These are phyloP conservation scores for Cryptococcus deneoformans DNA, from an alignment of 1,284 basidiomycete species.

Conservation along the genomic window DNA sequence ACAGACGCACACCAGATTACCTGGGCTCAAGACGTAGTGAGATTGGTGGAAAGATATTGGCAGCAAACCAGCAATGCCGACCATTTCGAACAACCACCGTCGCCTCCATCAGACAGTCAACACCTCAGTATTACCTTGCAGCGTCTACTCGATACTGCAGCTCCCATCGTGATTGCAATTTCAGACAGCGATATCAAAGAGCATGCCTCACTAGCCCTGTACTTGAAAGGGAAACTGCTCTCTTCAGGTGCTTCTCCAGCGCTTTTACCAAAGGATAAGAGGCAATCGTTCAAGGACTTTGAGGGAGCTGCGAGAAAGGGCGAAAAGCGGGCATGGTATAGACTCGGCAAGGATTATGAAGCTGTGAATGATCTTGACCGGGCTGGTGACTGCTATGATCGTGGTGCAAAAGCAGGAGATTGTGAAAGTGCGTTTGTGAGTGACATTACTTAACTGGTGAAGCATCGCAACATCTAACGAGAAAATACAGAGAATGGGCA, in stretches of 20 bases:
- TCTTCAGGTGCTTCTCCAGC: conserved; percentile 54
- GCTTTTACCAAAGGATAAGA: conserved; percentile 63
- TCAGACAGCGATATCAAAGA: conserved; percentile 12
- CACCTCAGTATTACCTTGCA: conserved; percentile 11
- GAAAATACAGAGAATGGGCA: conserved; percentile 68
- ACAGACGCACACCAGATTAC: conserved; percentile 24
- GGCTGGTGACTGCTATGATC: conserved; percentile 78
- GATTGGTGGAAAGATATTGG: conserved; percentile 28
- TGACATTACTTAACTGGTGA: conserved; percentile 17
- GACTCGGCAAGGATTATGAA: conserved; percentile 87
- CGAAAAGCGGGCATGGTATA: conserved; percentile 75
- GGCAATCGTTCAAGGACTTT: conserved; percentile 83
- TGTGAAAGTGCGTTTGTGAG: conserved; percentile 75
- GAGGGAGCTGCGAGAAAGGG: conserved; percentile 74
- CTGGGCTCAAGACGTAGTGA: conserved; percentile 38
- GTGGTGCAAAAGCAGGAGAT: conserved; percentile 67
- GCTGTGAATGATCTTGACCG: conserved; percentile 68
- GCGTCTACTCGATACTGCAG: conserved; percentile 22
- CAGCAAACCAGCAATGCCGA: conserved; percentile 13
- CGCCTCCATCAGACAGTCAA: conserved; percentile 2
- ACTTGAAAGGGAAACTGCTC: conserved; percentile 40
- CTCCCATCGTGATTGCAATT: conserved; percentile 31
- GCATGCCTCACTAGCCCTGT: conserved; percentile 28
- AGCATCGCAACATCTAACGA: conserved; percentile 4
- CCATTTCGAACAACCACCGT: conserved; percentile 12